Base-by-base conservation (phyloP, 2,329 filamentous ascomycete genomes). In the Fusarium floridanum region DNA sequence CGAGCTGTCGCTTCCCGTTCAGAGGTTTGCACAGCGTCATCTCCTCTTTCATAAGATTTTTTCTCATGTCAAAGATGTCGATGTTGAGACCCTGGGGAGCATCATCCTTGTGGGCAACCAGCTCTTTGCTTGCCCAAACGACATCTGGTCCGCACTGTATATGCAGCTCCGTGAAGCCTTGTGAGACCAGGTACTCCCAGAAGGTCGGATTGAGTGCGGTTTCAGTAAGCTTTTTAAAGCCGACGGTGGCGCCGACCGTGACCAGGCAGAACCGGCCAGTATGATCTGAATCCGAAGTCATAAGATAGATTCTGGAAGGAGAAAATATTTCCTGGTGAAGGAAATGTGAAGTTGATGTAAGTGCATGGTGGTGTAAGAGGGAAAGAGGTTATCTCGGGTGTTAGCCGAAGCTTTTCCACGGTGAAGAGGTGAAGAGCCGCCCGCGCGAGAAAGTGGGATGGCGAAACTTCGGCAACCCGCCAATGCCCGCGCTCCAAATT, bases 231-330 rank as follows among this genome's bases (percentile, higher is more conserved):
- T 87, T 83, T 62, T 88, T 87, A 83, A 99, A 99, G 22, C 93
- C 90, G 17, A 95, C 95, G 0, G 96, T 99, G 7, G 97, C 96
- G 66, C 97, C 97, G 34, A 98, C 93, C 0, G 97, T 98, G 65
- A 98, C 92, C 75, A 99, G 94, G 81, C 94, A 97, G 63, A 85
- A 81, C 37, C 82, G 81, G 29, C 80, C 67, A 20, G 76, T 60
- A 9, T 16, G 14, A 37, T 27, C 24, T 7, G 39, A 55, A 1
- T 36, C 37, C 41, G 67, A 53, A 9, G 36, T 53, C 66, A 24
- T 22, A 3, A 22, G 22, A 22, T 22, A 22, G 22, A 22, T 22
- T 22, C 22, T 22, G 22, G 22, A 22, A 22, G 22, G 22, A 22
- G 22, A 22, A 22, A 22, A 22, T 22, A 79, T 6, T 62, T 41